Base-by-base conservation (phyloP, 192 early-diverging fungal genomes). In the Linnemannia elongata region DNA sequence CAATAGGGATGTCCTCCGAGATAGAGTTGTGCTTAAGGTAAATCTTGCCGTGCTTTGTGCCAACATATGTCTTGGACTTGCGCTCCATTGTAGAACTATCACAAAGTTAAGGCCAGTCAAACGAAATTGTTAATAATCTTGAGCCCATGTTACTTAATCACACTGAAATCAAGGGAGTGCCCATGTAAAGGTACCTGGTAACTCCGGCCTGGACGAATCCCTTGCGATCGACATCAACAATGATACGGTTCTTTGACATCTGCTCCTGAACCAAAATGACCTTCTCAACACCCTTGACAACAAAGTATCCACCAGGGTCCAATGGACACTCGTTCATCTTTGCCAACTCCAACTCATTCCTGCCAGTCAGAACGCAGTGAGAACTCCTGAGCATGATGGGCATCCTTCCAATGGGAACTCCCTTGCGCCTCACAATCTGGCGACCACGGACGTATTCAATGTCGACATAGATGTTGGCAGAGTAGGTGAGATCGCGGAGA, bases 261-360 rank as follows among this genome's bases (percentile, higher is more conserved):
- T 99, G 98, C 92, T 99, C 98, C 89, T 99, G 98, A 47, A 99
- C 97, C 69, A 99, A 83, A 91, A 98, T 97, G 6, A 99, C 97
- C 90, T 99, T 99, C 85, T 99, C 98, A 1, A 95, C 95, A 35
- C 98, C 98, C 38, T 97, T 95, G 78, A 98, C 96, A 49, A 99
- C 93, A 92, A 99, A 99, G 88, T 99, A 99, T 41, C 98, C 98
- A 55, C 97, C 98, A 6, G 98, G 98, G 90, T 99, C 98, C 72
- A 99, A 82, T 15, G 98, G 98, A 76, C 98, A 99, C 87, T 99
- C 98, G 55, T 93, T 94, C 93, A 97, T 93, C 54, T 92, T 90
- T 24, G 96, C 97, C 90, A 99, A 91, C 66, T 98, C 97, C 30
- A 93, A 92, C 49, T 97, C 96, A 42, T 87, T 92, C 80, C 95